Evolutionary conservation across 345 rosid genomes (phyloP), one percentile per base, ranked within the genome.

Genomic region (thale cress (Arabidopsis thaliana)): DNA sequence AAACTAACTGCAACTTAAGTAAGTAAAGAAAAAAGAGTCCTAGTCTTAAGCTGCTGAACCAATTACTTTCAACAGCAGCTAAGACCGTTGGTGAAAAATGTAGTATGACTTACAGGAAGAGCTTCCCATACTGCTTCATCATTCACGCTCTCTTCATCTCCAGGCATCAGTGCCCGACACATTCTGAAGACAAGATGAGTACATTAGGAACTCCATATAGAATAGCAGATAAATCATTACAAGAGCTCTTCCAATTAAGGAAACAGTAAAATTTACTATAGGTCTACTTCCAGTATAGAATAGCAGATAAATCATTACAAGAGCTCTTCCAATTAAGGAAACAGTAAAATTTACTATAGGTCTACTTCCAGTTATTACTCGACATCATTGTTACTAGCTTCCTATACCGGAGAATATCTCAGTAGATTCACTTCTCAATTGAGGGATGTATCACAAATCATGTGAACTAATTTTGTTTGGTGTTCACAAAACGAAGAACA

Each of bases 91-190:
- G 28, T 24, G 13, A 30, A 49, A 56, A 57, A 70, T 55, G 36
- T 55, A 56, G 52, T 28, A 65, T 38, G 30, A 87, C 95, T 90
- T 84, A 91, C 98, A 64, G 98, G 97, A 48, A 94, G 86, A 23
- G 98, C 89, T 79, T 94, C 97, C 98, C 96, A 91, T 84, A 91
- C 85, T 74, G 97, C 89, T 85, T 91, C 98, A 77, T 91, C 97
- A 51, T 78, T 87, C 82, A 86, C 85, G 83, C 83, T 85, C 75
- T 88, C 97, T 78, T 92, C 98, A 71, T 94, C 98, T 52, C 93
- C 96, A 1, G 97, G 97, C 96, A 91, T 90, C 70, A 94, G 80
- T 75, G 95, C 95, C 81, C 87, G 89, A 60, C 98, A 94, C 97
- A 94, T 94, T 77, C 98, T 94, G 83, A 68, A 67, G 40, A 76